phyloP scores from a whole-genome alignment of 164 flowering plant species.

The Tinospora cordifolia region DNA sequence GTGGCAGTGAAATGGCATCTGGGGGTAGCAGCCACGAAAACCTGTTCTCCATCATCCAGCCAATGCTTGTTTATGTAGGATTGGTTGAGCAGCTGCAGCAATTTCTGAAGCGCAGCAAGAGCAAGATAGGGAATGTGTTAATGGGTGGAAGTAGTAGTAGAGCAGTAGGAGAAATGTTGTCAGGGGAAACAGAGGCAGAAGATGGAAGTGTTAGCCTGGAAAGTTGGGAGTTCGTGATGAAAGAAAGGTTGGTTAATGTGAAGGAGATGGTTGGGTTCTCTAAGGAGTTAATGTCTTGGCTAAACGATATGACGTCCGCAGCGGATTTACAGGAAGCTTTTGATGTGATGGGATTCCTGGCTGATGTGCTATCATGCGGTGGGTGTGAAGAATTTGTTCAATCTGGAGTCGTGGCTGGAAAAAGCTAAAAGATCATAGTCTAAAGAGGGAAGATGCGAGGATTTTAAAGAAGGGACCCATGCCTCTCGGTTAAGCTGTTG shows the following conservation, averaged over 20 bases:
- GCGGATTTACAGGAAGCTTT: slow-evolving; percentile 78
- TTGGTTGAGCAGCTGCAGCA: slow-evolving; percentile 81
- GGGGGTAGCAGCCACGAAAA: slow-evolving; percentile 22
- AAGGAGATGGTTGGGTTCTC: slow-evolving; percentile 89
- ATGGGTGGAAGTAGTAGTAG: not conserved
- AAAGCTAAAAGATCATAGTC: slow-evolving; percentile 23
- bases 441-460: not conserved
- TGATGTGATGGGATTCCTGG: slow-evolving; percentile 65
- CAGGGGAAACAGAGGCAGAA: slow-evolving; percentile 26
- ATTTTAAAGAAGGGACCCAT: too few species aligned
- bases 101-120: slow-evolving; percentile 61
- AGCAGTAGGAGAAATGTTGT: slow-evolving; percentile 21
- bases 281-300: slow-evolving; percentile 79
- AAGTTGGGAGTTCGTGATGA: slow-evolving; percentile 80
- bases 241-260: slow-evolving; percentile 62
- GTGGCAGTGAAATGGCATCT: slow-evolving; percentile 18
- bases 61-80: slow-evolving; percentile 90
- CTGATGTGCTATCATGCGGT: slow-evolving; percentile 66
- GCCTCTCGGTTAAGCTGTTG: too few species aligned
- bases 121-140: slow-evolving; percentile 24
- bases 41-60: slow-evolving; percentile 52
- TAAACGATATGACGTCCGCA: slow-evolving; percentile 66
- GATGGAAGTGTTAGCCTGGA: slow-evolving; percentile 39
- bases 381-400: slow-evolving; percentile 79
- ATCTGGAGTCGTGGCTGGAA: slow-evolving; percentile 61